Percentiles rank a stretch among this genome's conserved stretches.
phyloP scores from a whole-genome alignment of 2,329 filamentous ascomycete species.

The Bertia moriformis region DNA sequence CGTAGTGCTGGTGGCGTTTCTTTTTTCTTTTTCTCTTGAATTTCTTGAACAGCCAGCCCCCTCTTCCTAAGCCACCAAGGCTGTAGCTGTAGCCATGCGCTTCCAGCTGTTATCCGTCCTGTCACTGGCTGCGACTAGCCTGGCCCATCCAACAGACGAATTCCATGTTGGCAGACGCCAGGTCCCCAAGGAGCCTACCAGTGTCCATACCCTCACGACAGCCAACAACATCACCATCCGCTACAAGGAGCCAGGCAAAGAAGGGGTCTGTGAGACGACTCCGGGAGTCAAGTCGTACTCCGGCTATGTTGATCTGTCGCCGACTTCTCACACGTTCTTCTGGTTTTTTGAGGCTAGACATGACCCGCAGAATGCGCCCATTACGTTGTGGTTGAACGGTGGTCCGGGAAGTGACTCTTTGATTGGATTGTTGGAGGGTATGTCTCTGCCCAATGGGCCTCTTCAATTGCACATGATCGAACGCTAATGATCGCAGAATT shows the following conservation, averaged over 20 bases:
- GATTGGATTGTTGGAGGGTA: constrained; percentile 31
- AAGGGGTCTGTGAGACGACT: constrained; percentile 32
- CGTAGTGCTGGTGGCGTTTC: no score
- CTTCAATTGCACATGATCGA: constrained; percentile 6
- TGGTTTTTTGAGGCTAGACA: constrained; percentile 28
- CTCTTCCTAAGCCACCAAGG: no score
- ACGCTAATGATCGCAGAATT: constrained; percentile 1
- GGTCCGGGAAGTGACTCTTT: constrained; percentile 39
- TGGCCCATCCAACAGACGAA: background rate
- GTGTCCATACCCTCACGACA: constrained; percentile 25
- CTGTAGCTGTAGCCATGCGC: no score
- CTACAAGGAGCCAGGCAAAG: constrained; percentile 32
- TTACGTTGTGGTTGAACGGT: constrained; percentile 37
- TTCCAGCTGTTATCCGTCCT: background rate
- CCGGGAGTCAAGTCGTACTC: constrained; percentile 32
- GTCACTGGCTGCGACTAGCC: background rate
- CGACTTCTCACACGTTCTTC: constrained; percentile 20
- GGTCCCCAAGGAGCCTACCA: constrained; percentile 22
- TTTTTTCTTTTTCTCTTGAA: no score
- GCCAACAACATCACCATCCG: constrained; percentile 27
- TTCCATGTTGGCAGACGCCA: constrained; percentile 5
- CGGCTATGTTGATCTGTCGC: constrained; percentile 14
- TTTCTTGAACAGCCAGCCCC: no score
- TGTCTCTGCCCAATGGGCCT: constrained; percentile 1
- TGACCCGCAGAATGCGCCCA: constrained; percentile 25